Conservation (phyloP, 2,329 filamentous ascomycete species). For the Talaromyces sp. region DNA sequence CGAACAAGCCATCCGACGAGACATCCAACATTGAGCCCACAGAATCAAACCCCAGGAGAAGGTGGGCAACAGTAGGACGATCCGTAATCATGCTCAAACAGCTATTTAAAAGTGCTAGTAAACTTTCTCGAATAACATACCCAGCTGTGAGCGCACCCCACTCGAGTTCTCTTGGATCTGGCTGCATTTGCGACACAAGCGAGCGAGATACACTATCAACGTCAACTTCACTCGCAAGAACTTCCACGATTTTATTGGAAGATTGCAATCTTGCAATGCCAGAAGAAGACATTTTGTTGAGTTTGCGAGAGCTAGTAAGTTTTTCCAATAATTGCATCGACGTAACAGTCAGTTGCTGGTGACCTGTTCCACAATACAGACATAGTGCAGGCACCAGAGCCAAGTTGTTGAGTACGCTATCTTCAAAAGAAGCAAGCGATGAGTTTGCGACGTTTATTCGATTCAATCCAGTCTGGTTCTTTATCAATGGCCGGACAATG, state of each 20-base stretch:
- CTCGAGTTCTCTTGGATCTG: constrained; percentile 70
- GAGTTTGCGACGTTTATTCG: constrained; percentile 69
- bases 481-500: constrained; percentile 78
- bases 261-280: constrained; percentile 65
- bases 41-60: constrained; percentile 85
- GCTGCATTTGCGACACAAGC: constrained; percentile 68
- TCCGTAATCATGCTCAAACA: constrained; percentile 75
- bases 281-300: constrained; percentile 70
- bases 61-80: constrained; percentile 84
- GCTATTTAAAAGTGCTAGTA: constrained; percentile 82
- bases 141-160: constrained; percentile 69
- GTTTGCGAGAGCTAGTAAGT: constrained; percentile 79
- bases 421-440: constrained; percentile 86
- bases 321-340: constrained; percentile 83
- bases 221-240: constrained; percentile 80
- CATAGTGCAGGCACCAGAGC: constrained; percentile 79
- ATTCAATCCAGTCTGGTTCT: constrained; percentile 63
- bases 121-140: constrained; percentile 79
- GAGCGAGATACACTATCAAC: constrained; percentile 77
- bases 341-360: constrained; percentile 76
- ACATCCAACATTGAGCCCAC: constrained; percentile 70
- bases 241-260: constrained; percentile 82
- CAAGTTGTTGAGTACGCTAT: constrained; percentile 81
- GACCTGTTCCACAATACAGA: constrained; percentile 81
- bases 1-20: constrained; percentile 70